Base-by-base conservation (phyloP, 768 basidiomycete species). In the Lactarius evosmus region DNA sequence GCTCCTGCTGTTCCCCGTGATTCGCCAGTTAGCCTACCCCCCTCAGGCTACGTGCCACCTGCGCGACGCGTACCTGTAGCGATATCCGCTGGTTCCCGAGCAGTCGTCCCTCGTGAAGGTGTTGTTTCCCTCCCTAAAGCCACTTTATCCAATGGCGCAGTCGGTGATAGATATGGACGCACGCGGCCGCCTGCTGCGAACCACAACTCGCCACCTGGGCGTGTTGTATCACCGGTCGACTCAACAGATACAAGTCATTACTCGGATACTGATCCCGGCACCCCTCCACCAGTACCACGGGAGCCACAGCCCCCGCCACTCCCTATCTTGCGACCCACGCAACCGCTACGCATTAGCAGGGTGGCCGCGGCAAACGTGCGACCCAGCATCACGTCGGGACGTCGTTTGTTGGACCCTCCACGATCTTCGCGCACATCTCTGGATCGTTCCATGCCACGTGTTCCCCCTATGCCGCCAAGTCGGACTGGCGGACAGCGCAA, bases 191-290 rank as follows among this genome's bases (percentile, higher is more conserved):
- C 30, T 12, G 1, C 17, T 16, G 19, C 25, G 11, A 30, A 14
- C 17, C 46, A 53, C 19, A 6, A 25, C 3, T 27, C 40, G 11
- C 58, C 53, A n/a, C 25, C 53, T 34, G 14, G 9, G 12, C 27
- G 4, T 4, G 5, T 33, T 19, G 17, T 2, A 27, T 56, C 59
- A 16, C 38, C 55, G 2, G 25, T 2, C 6, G 58, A 57, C 34
- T 34, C 67, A 30, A 55, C 63, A 34, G 57, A 63, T 38, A 16
- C 63, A 27, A 63, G 60, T 58, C 53, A 61, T 25, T 66, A 60
- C 59, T 60, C 63, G 8, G 58, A 56, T 27, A 32, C 58, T 51
- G 54, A 60, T 12, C 6, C 17, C 7, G 38, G 22, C 4, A 29
- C 14, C 5, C 58, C 34, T 2, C 32, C 54, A 22, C 55, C n/a